Evolutionary conservation across 495 filamentous ascomycete species (phyloP), one percentile per base, ranked within the genome.

Genomic region (Penicillium chermesinum): DNA sequence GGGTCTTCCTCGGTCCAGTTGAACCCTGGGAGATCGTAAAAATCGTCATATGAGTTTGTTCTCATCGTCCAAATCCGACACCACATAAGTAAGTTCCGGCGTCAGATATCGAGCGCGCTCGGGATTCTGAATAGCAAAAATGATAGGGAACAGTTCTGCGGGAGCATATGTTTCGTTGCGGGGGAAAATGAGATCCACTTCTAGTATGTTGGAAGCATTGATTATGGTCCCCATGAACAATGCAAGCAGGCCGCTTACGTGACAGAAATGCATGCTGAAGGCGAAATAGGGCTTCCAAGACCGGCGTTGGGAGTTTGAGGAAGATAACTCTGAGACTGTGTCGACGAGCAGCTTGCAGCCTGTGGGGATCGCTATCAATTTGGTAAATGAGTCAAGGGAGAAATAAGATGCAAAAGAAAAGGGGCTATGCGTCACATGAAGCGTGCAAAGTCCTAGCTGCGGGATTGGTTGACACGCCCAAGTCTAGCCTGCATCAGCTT

Each of bases 161-260:
- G 71, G 69, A 47, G 63, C 54, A 47, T 70, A 72, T 27, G 68
- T 70, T 10, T 63, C 64, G 39, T 72, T 72, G 50, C 58, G 69
- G 13, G 71, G 67, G 49, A 71, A 72, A 34, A 68, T 34, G 7
- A 71, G 41, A 51, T 70, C 64, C 32, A 69, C 53, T 51, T 72
- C 70, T 10, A 64, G 37, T 17, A 54, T 41, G 34, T 22, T 35
- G 9, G 50, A 39, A 38, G 45, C 46, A 17, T 40, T 30, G 14
- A 35, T 39, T 7, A 54, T 22, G 33, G 25, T 35, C 10, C 48
- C 49, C 10, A 50, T 38, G 27, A 40, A 53, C 15, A 19, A 19
- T 39, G 45, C 35, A 16, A 53, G 49, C 49, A 49, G 19, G 49
- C 44, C 49, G 45, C 41, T 46, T 42, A 17, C 27, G 7, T 17